Conservation (phyloP, 108 stramenopile species). For the Cylindrotheca closterium region DNA sequence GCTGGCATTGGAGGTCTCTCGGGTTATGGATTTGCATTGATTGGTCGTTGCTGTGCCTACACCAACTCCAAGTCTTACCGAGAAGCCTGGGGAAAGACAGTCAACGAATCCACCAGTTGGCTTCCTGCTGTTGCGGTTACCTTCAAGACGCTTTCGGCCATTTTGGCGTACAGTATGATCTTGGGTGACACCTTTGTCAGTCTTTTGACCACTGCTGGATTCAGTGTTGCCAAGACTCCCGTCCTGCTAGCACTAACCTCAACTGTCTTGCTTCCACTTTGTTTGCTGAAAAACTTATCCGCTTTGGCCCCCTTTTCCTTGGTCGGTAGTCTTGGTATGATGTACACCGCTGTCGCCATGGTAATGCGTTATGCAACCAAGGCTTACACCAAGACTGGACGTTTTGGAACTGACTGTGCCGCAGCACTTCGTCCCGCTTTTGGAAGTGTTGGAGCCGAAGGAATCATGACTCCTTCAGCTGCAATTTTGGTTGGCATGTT, state of each 20-base stretch:
- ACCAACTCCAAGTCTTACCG: constrained; percentile 85
- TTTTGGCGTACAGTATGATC: constrained; percentile 93
- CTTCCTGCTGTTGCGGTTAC: constrained; percentile 86
- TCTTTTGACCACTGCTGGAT: constrained; percentile 71
- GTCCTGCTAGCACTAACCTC: constrained; percentile 68
- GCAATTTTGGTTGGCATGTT: constrained; percentile 94
- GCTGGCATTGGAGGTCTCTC: constrained; percentile 77
- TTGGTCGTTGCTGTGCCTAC: constrained; percentile 82
- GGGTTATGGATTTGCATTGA: constrained; percentile 90
- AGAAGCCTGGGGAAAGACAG: constrained; percentile 91
- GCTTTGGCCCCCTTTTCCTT: constrained; percentile 88
- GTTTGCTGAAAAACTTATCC: constrained; percentile 86
- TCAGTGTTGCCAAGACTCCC: constrained; percentile 58
- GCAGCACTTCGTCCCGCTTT: constrained; percentile 64
- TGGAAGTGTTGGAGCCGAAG: constrained; percentile 65
- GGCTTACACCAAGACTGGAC: constrained; percentile 71
- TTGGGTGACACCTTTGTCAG: constrained; percentile 88
- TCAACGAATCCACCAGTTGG: constrained; percentile 66
- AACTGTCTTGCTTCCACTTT: constrained; percentile 89
- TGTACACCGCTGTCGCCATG: constrained; percentile 85
- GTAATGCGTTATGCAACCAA: constrained; percentile 75
- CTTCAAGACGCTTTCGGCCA: constrained; percentile 86
- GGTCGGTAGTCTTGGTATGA: constrained; percentile 88
- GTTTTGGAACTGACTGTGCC: constrained; percentile 63
- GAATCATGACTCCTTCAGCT: constrained; percentile 73